Evolutionary conservation across 306 rosid species (phyloP).

Genomic region (Potentilla sterilis): DNA sequence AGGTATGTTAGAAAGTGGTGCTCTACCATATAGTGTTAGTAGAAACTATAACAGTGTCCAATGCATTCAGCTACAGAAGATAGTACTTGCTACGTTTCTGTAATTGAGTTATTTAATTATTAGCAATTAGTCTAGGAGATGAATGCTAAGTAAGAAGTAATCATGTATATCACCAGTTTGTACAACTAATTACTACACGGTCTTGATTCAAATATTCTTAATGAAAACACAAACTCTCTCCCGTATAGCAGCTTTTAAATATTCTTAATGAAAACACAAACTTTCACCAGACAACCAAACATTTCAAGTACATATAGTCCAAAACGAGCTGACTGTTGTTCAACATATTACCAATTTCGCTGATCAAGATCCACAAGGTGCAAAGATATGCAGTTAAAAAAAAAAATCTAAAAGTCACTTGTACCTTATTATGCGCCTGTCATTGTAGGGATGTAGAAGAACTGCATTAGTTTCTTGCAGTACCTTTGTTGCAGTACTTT

Average conservation of each 20-base stretch:
- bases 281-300: background rate
- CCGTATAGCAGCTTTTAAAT: background rate
- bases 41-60: background rate
- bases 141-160: background rate
- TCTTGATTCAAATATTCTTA: background rate
- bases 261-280: background rate
- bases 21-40: background rate
- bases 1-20: background rate
- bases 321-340: background rate
- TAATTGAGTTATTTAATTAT: background rate
- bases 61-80: slow-evolving; percentile 14
- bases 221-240: background rate
- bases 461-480: slow-evolving; percentile 76
- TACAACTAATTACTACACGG: background rate
- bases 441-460: slow-evolving; percentile 80
- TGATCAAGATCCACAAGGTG: background rate
- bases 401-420: background rate
- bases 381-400: slow-evolving; percentile 3
- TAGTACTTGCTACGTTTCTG: background rate
- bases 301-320: background rate
- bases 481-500: slow-evolving; percentile 55
- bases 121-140: background rate
- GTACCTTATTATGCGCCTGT: slow-evolving; percentile 75
- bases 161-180: background rate
- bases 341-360: background rate